A percentile compares a stretch with the other conserved stretches of the same genome.
phyloP scores from a whole-genome alignment of 257 asterid genomes.

The Verbena officinalis region DNA sequence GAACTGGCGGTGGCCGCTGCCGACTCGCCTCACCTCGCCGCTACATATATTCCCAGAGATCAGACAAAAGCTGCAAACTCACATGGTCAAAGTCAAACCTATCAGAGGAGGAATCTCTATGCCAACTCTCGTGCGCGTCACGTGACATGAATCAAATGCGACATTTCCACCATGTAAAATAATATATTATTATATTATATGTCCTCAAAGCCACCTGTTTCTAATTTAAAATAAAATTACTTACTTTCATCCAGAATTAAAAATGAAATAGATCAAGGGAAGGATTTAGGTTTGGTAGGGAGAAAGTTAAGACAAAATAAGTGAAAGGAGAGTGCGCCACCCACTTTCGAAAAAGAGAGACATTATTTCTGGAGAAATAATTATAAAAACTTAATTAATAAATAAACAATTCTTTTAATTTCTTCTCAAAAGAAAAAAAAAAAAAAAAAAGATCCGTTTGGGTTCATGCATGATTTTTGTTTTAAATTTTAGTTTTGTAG shows the following conservation, averaged over 20 bases:
- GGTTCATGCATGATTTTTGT: no score
- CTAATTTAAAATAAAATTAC: no score
- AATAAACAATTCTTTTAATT: no score
- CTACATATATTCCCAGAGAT: slow-evolving; percentile 42
- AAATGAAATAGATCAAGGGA: slow-evolving; percentile 23
- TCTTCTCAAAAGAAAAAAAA: no score
- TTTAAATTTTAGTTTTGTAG: no score
- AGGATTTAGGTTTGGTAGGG: background rate
- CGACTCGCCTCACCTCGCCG: slow-evolving; percentile 18
- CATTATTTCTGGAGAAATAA: background rate
- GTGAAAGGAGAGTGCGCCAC: slow-evolving; percentile 44
- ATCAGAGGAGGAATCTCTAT: slow-evolving; percentile 45
- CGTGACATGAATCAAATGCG: slow-evolving; percentile 31
- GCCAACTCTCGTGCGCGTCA: slow-evolving; percentile 41
- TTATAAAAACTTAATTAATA: no score
- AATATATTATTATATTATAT: background rate
- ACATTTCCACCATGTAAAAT: slow-evolving; percentile 1
- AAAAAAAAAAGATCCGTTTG: no score
- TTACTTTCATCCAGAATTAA: background rate
- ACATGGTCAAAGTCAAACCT: slow-evolving; percentile 41
- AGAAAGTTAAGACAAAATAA: slow-evolving; percentile 27
- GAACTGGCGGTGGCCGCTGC: slow-evolving; percentile 22
- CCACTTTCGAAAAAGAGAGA: slow-evolving; percentile 35
- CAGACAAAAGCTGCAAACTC: slow-evolving; percentile 55
- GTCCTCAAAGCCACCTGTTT: no score